Conservation (phyloP, 345 rosid species). For the Pistacia vera region DNA sequence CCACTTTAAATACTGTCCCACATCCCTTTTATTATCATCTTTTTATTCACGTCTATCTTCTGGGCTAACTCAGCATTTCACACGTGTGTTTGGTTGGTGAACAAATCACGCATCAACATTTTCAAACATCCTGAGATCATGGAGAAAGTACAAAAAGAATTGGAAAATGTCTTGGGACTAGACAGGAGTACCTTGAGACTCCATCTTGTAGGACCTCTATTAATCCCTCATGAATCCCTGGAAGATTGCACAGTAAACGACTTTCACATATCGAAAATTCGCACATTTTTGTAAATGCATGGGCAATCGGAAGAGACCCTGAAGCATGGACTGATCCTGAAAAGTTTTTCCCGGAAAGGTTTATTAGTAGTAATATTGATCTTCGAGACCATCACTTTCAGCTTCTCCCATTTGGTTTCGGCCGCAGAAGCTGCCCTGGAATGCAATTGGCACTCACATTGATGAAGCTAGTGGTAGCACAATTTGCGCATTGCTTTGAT, state of each 20-base stretch:
- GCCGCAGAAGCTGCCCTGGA: slow-evolving; percentile 22
- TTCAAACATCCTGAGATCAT: too few species aligned
- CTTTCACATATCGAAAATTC: slow-evolving; percentile 39
- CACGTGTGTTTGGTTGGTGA: too few species aligned
- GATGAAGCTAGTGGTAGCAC: slow-evolving; percentile 39
- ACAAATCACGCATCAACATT: too few species aligned
- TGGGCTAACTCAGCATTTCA: too few species aligned
- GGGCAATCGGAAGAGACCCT: slow-evolving; percentile 51
- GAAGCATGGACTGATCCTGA: slow-evolving; percentile 25
- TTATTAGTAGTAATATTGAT: slow-evolving; percentile 29
- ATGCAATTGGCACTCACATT: slow-evolving; percentile 28
- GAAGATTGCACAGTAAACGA: slow-evolving; percentile 37
- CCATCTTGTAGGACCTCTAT: too few species aligned
- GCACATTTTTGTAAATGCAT: slow-evolving; percentile 30
- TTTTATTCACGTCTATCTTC: too few species aligned
- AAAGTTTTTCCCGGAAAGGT: slow-evolving; percentile 23
- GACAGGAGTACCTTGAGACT: too few species aligned
- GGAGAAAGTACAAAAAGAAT: too few species aligned
- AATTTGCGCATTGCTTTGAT: slow-evolving; percentile 53
- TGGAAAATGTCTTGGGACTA: too few species aligned
- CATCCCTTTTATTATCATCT: too few species aligned
- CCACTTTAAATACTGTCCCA: too few species aligned
- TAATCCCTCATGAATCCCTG: slow-evolving; percentile 31
- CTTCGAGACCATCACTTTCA: slow-evolving; percentile 40
- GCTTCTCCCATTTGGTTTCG: slow-evolving; percentile 53